phyloP scores from a whole-genome alignment of 2,329 filamentous ascomycete species.

The Fusarium zealandicum region DNA sequence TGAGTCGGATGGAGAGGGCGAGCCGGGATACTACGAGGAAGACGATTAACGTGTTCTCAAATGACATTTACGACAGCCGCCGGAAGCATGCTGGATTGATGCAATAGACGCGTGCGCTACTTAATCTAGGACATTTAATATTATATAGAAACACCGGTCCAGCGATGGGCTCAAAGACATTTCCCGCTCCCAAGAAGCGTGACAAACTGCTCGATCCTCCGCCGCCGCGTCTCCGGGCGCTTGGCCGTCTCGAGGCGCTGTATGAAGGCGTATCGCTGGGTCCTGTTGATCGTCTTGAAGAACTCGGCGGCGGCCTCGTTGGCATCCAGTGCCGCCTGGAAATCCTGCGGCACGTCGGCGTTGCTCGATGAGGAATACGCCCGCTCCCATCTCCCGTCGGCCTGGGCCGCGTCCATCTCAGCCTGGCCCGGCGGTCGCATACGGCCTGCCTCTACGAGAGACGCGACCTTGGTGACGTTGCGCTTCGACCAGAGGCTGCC shows the following conservation, averaged over 20 bases:
- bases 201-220: constrained; percentile 53
- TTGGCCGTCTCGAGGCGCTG: constrained; percentile 54
- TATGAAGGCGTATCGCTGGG: constrained; percentile 56
- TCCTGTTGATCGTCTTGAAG: constrained; percentile 54
- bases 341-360: constrained; percentile 57
- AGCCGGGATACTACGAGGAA: constrained; percentile 28
- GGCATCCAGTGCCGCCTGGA: constrained; percentile 51
- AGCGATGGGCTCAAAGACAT: constrained; percentile 38
- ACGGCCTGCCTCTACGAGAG: constrained; percentile 53
- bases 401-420: constrained; percentile 62
- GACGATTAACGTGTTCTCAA: constrained; percentile 8
- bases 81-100: not conserved
- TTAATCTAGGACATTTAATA: constrained; percentile 12
- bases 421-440: constrained; percentile 58
- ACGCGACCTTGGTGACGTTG: constrained; percentile 61
- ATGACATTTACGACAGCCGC: not conserved
- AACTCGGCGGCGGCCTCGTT: constrained; percentile 47
- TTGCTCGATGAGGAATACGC: constrained; percentile 61
- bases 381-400: constrained; percentile 64
- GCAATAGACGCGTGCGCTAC: not conserved
- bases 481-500: constrained; percentile 66
- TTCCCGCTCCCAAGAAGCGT: constrained; percentile 45
- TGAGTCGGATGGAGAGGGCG: constrained; percentile 43
- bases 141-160: not conserved
- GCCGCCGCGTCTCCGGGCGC: constrained; percentile 45